These are phyloP conservation scores for Polyplosphaeria fusca DNA, from an alignment of 495 filamentous ascomycete genomes.

Conservation along the genomic window DNA sequence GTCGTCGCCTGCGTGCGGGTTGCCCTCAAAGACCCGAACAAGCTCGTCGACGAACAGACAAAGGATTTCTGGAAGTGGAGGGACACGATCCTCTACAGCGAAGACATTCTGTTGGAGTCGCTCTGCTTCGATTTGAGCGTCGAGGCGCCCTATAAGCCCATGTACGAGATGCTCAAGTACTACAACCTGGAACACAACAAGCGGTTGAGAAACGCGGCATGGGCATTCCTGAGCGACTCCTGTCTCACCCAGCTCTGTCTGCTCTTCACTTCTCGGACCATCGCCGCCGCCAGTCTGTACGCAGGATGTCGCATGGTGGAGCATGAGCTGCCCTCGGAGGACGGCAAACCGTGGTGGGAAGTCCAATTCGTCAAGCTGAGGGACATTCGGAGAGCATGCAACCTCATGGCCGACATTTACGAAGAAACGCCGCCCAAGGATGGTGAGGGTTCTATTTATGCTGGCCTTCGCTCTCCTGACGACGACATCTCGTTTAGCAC, in stretches of 20 bases:
- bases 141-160: conserved; percentile 74
- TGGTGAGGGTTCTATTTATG: conserved; percentile 39
- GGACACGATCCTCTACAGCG: conserved; percentile 83
- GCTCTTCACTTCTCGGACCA: conserved; percentile 70
- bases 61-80: conserved; percentile 98
- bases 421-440: conserved; percentile 44
- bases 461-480: conserved; percentile 37
- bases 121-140: conserved; percentile 92
- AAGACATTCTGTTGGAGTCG: conserved; percentile 85
- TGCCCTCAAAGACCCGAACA: conserved; percentile 84
- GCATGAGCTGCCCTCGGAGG: conserved; percentile 69
- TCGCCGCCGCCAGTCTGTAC: conserved; percentile 83
- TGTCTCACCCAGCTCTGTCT: conserved; percentile 80
- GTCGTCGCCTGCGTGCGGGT: conserved; percentile 90
- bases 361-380: conserved; percentile 59
- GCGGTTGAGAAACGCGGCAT: conserved; percentile 73
- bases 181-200: conserved; percentile 70
- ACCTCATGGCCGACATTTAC: conserved; percentile 71
- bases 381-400: conserved; percentile 63
- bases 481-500: conserved; percentile 22
- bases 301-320: conserved; percentile 69
- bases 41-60: conserved; percentile 86
- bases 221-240: conserved; percentile 90
- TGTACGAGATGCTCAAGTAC: conserved; percentile 71
- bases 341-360: conserved; percentile 86